Base-by-base conservation (phyloP, 495 filamentous ascomycete genomes). In the Hypoxylon subgilvum region DNA sequence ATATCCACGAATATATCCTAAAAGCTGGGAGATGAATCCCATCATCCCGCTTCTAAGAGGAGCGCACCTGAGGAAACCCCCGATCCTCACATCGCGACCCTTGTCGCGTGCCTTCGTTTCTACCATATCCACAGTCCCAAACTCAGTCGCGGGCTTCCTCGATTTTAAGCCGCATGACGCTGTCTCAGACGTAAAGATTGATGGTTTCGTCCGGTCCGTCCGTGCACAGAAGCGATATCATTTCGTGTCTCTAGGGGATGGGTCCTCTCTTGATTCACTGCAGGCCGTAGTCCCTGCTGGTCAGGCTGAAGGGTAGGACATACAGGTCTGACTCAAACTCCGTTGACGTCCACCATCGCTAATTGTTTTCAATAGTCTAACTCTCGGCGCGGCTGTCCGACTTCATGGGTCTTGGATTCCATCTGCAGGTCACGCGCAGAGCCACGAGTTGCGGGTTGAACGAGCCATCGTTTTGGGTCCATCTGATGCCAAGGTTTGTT, bases 231-330 rank as follows among this genome's bases (percentile, higher is more conserved):
- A 96, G 74, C 79, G 79, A 35, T 76, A 85, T 55, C 84, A 86
- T 10, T 98, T 98, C 75, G 89, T 91, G 12, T 82, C 90, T 45
- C 78, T 98, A 45, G 85, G 88, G 3, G 94, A 98, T 79, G 94
- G 94, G 27, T 96, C 95, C 10, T 90, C 87, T 23, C 73, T 88
- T 38, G 74, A 86, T 41, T 75, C 91, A 36, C 65, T 97, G 35
- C 95, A 98, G 76, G 93, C 86, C 23, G 83, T 97, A 21, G 73
- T 97, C 55, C 84, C 81, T 46, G 86, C 88, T 52, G 77, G 84
- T 46, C 86, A 90, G 67, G 87, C 90, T 55, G 79, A 88, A 71
- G 85, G 85, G 92, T 96, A 81, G 17, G 64, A 64, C 69, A 88
- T 78, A 53, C 46, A 61, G 39, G 51, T 52, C 46, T 52, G 55